Evolutionary conservation across 805 yeast species (phyloP), one percentile per base, ranked within the genome.

Genomic region (Torulaspora gathmanii): DNA sequence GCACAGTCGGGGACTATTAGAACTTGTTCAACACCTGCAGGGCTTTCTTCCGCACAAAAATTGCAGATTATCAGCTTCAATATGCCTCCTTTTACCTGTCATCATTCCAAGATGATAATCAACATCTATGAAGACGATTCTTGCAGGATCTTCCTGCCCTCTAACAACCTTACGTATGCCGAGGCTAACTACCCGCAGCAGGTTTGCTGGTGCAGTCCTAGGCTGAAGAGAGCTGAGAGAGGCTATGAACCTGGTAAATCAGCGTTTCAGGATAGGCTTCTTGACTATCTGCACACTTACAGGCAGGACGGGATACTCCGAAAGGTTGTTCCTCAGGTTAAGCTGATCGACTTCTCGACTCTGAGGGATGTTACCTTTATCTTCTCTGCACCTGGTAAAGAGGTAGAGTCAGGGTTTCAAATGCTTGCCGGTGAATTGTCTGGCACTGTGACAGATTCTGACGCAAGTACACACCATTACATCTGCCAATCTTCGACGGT

Each of bases 51-150:
- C 11, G 33, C 37, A 15, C 25, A 42, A 12, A 57, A 54, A 30
- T 17, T 58, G 5, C 42, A 48, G 17, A 31, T 55, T 2, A 40
- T 70, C 6, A 63, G 63, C 33, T 68, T 74, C 1, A 8, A 37
- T 2, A 65, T 70, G 68, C 63, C 67, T 5, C 70, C 65, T 15
- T 75, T 50, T 53, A 64, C 77, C 0, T 68, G 74, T 3, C 89
- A 83, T 59, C 91, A 83, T 58, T 73, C 86, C 1, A 83, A 83
- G 57, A 65, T 83, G 74, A 78, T 83, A 71, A 64, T 83, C 11
- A 82, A 82, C 54, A 65, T 74, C 46, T 79, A 70, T 54, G 57
- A 57, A 2, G 77, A 76, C 49, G 67, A 65, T 13, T 61, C 72
- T 0, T 60, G 73, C 26, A 80, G 77, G 55, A 60, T 83, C 0